These are phyloP conservation scores for Tolypocladium album DNA, from an alignment of 2,329 filamentous ascomycete genomes.

Conservation along the genomic window DNA sequence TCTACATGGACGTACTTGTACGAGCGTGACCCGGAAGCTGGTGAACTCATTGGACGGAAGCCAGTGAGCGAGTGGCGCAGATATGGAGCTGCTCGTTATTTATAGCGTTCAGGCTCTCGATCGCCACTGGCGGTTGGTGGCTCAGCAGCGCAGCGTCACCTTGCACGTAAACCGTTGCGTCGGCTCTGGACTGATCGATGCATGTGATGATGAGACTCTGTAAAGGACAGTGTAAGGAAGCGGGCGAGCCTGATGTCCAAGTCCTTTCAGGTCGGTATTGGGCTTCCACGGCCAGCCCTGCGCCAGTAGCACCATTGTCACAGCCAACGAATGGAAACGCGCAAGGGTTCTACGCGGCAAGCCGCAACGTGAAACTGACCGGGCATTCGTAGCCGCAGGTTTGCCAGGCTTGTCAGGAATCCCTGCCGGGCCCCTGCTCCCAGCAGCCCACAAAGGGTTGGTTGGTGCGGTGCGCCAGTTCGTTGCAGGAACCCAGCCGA, in stretches of 20 bases:
- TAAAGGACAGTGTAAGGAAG: background rate
- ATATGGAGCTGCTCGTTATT: background rate
- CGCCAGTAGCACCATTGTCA: background rate
- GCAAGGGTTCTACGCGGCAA: background rate
- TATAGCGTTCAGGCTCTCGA: background rate
- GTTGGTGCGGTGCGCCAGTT: background rate
- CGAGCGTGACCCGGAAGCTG: background rate
- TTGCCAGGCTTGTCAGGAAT: too few relatives aligned
- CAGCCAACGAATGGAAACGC: background rate
- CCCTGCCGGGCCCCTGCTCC: too few relatives aligned
- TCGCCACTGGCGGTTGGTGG: background rate
- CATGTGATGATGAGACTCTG: background rate
- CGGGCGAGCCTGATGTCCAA: background rate
- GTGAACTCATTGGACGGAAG: background rate
- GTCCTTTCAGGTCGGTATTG: background rate
- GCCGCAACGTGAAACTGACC: slow-evolving; percentile 2
- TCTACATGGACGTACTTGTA: background rate
- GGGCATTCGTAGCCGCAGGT: background rate
- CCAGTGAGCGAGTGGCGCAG: background rate
- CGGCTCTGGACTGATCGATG: background rate
- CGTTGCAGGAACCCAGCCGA: background rate
- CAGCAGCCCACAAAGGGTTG: background rate
- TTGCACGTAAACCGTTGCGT: background rate
- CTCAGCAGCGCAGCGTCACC: background rate
- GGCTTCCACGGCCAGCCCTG: background rate